phyloP scores from a whole-genome alignment of 1,284 basidiomycete genomes.

The Ganoderma boninense region DNA sequence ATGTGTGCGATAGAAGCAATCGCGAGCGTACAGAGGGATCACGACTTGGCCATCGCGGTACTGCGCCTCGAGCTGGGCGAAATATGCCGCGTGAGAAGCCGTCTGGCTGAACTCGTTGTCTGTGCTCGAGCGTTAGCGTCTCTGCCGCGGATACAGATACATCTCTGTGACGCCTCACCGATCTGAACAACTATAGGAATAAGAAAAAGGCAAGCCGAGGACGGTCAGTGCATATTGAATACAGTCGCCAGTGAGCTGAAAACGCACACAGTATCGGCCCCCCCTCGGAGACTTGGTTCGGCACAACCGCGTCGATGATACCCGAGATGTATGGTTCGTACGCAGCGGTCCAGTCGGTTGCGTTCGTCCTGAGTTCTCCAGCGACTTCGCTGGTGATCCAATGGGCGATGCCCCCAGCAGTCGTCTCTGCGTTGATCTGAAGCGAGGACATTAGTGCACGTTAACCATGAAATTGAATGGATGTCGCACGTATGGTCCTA shows the following conservation, averaged over 20 bases:
- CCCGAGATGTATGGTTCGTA: constrained; percentile 77
- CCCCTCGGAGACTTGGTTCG: constrained; percentile 73
- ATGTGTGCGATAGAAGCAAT: no score
- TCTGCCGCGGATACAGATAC: no score
- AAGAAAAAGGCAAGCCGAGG: not conserved
- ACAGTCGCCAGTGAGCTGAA: no score
- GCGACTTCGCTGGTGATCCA: constrained; percentile 78
- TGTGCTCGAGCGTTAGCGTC: constrained; percentile 33
- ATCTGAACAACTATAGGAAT: constrained; percentile 69
- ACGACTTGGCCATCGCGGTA: constrained; percentile 67
- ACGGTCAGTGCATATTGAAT: no score
- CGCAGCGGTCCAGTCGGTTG: constrained; percentile 69
- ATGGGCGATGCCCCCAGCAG: constrained; percentile 81
- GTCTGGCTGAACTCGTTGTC: constrained; percentile 82
- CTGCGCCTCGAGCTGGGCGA: constrained; percentile 64
- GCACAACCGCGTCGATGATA: constrained; percentile 65
- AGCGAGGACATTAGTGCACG: no score
- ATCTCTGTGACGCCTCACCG: no score
- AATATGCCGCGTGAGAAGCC: constrained; percentile 64
- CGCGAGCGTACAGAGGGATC: constrained; percentile 58
- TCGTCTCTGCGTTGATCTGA: constrained; percentile 86
- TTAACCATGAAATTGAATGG: not conserved
- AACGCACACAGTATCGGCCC: constrained; percentile 77
- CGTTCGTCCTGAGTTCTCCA: constrained; percentile 73
- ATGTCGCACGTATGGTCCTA: constrained; percentile 39